phyloP scores from a whole-genome alignment of 2,329 filamentous ascomycete genomes.

The Tolypocladium nubicola region DNA sequence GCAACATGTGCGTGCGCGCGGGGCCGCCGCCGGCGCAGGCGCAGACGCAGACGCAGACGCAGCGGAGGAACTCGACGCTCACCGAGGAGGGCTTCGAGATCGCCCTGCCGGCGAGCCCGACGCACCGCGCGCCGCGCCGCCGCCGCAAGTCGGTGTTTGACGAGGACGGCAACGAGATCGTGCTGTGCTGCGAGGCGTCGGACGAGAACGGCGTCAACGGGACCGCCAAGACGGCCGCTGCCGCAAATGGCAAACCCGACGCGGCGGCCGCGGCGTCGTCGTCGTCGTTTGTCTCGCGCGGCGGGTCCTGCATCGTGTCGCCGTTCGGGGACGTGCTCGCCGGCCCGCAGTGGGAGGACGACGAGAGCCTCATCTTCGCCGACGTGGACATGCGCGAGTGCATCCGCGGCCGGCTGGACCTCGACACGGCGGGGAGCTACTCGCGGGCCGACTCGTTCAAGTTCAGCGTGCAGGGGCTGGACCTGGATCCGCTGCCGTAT shows the following conservation, averaged over 20 bases:
- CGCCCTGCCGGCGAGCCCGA: conserved; percentile 22
- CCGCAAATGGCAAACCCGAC: not conserved
- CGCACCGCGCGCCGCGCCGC: not conserved
- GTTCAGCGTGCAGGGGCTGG: conserved; percentile 46
- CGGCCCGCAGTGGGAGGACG: conserved; percentile 76
- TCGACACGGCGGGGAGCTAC: conserved; percentile 80
- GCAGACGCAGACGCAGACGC: not conserved
- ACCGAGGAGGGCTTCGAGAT: conserved; percentile 38
- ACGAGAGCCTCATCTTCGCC: conserved; percentile 53
- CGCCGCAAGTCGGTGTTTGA: conserved; percentile 33
- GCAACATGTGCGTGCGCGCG: conserved; percentile 62
- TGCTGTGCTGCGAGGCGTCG: conserved; percentile 24
- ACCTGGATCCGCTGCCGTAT: conserved; percentile 48
- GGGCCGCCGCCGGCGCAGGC: not conserved
- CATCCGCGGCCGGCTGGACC: conserved; percentile 65
- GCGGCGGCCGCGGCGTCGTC: not conserved
- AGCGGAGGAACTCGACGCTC: conserved; percentile 24
- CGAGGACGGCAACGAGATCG: conserved; percentile 46
- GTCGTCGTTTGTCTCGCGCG: conserved; percentile 40
- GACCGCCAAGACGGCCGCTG: not conserved
- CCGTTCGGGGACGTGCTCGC: conserved; percentile 71
- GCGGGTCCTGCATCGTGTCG: conserved; percentile 73
- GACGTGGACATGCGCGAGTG: conserved; percentile 87
- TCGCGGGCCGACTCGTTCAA: conserved; percentile 60
- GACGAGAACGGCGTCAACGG: conserved; percentile 8